Evolutionary conservation across 164 flowering plant genomes (phyloP).

Genomic region (Sextonia rubra): DNA sequence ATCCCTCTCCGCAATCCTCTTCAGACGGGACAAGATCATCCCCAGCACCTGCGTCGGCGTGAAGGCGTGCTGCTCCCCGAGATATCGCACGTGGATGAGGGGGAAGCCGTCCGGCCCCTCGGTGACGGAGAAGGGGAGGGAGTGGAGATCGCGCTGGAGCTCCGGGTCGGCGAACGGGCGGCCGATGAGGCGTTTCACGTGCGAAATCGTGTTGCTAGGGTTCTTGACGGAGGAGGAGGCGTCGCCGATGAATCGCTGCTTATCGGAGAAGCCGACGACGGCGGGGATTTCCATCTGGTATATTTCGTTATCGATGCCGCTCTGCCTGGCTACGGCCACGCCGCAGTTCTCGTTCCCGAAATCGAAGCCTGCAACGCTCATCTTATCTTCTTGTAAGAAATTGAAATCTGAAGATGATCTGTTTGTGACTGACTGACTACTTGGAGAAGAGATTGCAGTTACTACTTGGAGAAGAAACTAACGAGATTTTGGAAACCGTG

Average conservation of each 20-base stretch:
- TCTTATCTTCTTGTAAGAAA: too few relatives aligned
- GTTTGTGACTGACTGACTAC: too few relatives aligned
- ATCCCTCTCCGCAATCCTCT: conserved; percentile 80
- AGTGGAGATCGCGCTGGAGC: conserved; percentile 63
- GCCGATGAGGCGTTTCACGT: conserved; percentile 74
- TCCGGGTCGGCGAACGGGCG: conserved; percentile 73
- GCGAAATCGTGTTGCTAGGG: conserved; percentile 76
- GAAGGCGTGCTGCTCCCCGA: conserved; percentile 62
- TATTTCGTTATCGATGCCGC: conserved; percentile 90
- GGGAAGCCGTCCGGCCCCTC: conserved; percentile 97
- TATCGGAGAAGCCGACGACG: conserved; percentile 82
- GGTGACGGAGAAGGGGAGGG: conserved; percentile 63
- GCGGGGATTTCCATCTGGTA: conserved; percentile 91
- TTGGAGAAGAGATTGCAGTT: too few relatives aligned
- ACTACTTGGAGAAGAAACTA: too few relatives aligned
- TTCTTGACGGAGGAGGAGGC: conserved; percentile 82
- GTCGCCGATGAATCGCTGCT: conserved; percentile 86
- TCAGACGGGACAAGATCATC: conserved; percentile 78
- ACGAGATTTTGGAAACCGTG: too few relatives aligned
- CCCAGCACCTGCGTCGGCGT: conserved; percentile 84
- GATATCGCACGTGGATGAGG: conserved; percentile 61
- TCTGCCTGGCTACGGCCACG: conserved; percentile 83
- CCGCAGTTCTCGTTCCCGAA: too few relatives aligned
- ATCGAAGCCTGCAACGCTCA: too few relatives aligned
- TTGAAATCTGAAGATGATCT: too few relatives aligned